phyloP scores from a whole-genome alignment of 352 stramenopile species.

The Pythium rhizo-oryzae region DNA sequence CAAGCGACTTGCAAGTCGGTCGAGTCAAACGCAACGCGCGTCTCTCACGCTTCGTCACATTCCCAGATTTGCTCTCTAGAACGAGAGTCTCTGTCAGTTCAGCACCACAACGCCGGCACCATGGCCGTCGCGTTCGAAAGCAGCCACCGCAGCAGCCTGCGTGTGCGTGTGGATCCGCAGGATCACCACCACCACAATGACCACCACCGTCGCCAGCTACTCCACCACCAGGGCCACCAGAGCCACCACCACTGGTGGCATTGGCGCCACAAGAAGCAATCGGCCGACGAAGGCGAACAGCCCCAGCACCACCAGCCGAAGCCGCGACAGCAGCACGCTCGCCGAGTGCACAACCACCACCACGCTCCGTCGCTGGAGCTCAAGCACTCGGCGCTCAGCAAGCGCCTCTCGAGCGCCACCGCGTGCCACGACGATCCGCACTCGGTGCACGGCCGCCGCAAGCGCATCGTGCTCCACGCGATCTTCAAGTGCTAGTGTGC shows the following conservation, averaged over 20 bases:
- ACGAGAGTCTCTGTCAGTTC: neutral
- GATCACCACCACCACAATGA: constrained; percentile 17
- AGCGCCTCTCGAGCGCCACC: constrained; percentile 18
- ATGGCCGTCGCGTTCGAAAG: constrained; percentile 21
- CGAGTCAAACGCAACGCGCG: neutral
- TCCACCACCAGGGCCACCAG: constrained; percentile 7
- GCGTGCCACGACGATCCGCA: constrained; percentile 17
- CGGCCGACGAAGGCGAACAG: neutral
- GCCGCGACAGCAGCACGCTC: neutral
- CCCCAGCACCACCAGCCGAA: neutral
- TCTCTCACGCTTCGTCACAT: constrained; percentile 21
- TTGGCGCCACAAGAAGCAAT: constrained; percentile 17
- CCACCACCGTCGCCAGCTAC: neutral
- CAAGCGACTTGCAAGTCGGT: neutral
- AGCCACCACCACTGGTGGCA: constrained; percentile 26
- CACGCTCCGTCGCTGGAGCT: neutral
- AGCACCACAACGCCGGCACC: neutral
- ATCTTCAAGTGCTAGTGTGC: constrained; percentile 23
- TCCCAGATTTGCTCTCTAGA: constrained; percentile 3
- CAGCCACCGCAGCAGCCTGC: constrained; percentile 8
- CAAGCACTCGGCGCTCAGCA: constrained; percentile 10
- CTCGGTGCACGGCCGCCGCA: constrained; percentile 9
- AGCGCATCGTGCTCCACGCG: constrained; percentile 29
- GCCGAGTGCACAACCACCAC: constrained; percentile 1
- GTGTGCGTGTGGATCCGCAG: constrained; percentile 18